Evolutionary conservation across 441 rosid species (phyloP).

Genomic region (Jatropha multifida): DNA sequence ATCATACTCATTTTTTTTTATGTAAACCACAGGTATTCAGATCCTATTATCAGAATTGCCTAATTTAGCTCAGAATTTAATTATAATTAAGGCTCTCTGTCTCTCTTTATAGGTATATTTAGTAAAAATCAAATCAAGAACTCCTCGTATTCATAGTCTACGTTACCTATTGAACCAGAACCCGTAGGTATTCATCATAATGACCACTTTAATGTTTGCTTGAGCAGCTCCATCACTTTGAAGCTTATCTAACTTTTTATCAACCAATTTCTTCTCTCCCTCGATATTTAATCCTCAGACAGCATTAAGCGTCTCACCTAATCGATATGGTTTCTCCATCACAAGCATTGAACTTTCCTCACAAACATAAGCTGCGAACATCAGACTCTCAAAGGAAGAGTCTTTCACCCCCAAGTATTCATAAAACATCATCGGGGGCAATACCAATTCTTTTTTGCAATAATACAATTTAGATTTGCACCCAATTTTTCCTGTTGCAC

Average conservation of each 20-base stretch:
- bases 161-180: no score
- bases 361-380: slow-evolving; percentile 60
- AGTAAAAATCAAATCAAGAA: no score
- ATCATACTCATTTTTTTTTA: no score
- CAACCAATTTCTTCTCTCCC: slow-evolving; percentile 46
- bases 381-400: slow-evolving; percentile 2
- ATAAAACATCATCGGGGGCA: slow-evolving; percentile 29
- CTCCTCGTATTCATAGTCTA: no score
- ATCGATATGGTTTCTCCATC: slow-evolving; percentile 45
- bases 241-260: slow-evolving; percentile 52
- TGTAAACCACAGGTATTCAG: no score
- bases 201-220: background rate
- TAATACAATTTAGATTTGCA: background rate
- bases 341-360: slow-evolving; percentile 68
- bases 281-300: slow-evolving; percentile 52
- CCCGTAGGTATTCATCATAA: background rate
- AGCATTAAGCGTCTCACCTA: slow-evolving; percentile 69
- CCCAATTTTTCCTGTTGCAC: slow-evolving; percentile 29
- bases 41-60: no score
- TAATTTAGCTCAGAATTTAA: no score
- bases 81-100: no score
- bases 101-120: no score
- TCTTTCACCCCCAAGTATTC: slow-evolving; percentile 34
- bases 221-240: slow-evolving; percentile 30
- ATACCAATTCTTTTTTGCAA: slow-evolving; percentile 19